Conservation (phyloP, 1,139 yeast species). For the Saccharomyces hybrid region DNA sequence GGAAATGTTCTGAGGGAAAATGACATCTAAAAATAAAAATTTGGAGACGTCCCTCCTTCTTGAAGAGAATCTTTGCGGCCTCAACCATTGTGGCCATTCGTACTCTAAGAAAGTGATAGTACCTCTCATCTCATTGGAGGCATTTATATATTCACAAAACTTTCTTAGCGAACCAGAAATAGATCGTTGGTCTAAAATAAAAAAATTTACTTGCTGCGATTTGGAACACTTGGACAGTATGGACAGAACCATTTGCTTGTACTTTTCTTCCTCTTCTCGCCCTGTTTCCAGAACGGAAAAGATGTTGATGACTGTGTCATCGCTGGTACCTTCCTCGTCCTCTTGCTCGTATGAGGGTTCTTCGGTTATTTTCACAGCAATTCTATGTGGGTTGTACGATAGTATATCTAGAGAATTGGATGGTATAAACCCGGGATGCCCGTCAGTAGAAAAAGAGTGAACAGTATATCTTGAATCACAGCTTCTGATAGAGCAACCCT, state of each 20-base stretch:
- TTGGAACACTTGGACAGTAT: slow-evolving; percentile 56
- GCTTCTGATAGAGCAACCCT: slow-evolving; percentile 15
- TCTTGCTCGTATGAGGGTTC: not conserved
- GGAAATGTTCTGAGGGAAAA: slow-evolving; percentile 72
- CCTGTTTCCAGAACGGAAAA: slow-evolving; percentile 75
- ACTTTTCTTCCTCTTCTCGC: slow-evolving; percentile 61
- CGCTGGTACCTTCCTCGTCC: slow-evolving; percentile 4
- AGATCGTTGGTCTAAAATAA: slow-evolving; percentile 72
- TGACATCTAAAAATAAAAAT: slow-evolving; percentile 73
- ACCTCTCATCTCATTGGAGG: slow-evolving; percentile 34
- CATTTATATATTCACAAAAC: slow-evolving; percentile 54
- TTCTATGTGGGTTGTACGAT: slow-evolving; percentile 15
- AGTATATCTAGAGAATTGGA: slow-evolving; percentile 2
- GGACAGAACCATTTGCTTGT: slow-evolving; percentile 72
- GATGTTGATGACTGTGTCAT: slow-evolving; percentile 63
- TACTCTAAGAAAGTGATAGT: slow-evolving; percentile 57
- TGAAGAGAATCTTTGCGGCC: slow-evolving; percentile 68
- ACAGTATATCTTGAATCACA: slow-evolving; percentile 22
- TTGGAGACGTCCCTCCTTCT: slow-evolving; percentile 86
- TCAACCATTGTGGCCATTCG: slow-evolving; percentile 89
- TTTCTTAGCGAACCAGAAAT: slow-evolving; percentile 61
- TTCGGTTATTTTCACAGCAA: not conserved
- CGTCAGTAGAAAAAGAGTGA: slow-evolving; percentile 18
- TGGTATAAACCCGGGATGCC: slow-evolving; percentile 22
- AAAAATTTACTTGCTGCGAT: slow-evolving; percentile 55